A percentile compares a stretch with the other conserved stretches of the same genome.
Conservation (phyloP, 192 early-diverging fungal genomes). For the Dissophora ornata region DNA sequence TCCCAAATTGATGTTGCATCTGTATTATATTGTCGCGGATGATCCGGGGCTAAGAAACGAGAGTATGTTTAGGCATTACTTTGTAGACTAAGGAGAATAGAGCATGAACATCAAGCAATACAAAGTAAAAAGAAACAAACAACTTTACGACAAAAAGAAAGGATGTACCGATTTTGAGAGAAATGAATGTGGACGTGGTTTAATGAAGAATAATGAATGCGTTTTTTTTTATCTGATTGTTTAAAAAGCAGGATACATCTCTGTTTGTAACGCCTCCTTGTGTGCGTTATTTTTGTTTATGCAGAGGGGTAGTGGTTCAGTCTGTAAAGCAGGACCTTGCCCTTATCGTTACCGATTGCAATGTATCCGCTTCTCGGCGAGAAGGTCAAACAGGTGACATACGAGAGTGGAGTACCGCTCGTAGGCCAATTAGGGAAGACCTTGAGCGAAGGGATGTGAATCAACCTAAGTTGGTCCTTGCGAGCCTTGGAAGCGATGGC, state of each 20-base stretch:
- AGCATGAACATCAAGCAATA: no score
- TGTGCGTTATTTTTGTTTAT: constrained; percentile 22
- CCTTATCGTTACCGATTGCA: constrained; percentile 91
- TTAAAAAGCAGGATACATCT: no score
- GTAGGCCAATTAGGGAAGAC: constrained; percentile 98
- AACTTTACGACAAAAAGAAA: constrained; percentile 4
- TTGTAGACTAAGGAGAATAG: constrained; percentile 46
- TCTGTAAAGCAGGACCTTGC: constrained; percentile 88
- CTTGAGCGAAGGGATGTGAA: constrained; percentile 82
- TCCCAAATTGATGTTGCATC: constrained; percentile 88
- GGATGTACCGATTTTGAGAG: no score
- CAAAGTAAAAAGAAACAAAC: neutral
- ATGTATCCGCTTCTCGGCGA: constrained; percentile 94
- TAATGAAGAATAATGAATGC: neutral
- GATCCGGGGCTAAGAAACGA: constrained; percentile 69
- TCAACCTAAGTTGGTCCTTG: constrained; percentile 82
- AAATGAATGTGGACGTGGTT: no score
- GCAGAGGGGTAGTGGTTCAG: constrained; percentile 71
- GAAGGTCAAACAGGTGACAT: constrained; percentile 83
- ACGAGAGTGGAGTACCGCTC: constrained; percentile 78
- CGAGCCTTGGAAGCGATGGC: constrained; percentile 78
- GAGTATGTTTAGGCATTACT: constrained; percentile 77
- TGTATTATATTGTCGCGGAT: constrained; percentile 85
- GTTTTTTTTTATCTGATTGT: no score
- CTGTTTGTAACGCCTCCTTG: neutral